These are phyloP conservation scores for Escallonia rubra DNA, from an alignment of 129 eudicot species.

Conservation along the genomic window DNA sequence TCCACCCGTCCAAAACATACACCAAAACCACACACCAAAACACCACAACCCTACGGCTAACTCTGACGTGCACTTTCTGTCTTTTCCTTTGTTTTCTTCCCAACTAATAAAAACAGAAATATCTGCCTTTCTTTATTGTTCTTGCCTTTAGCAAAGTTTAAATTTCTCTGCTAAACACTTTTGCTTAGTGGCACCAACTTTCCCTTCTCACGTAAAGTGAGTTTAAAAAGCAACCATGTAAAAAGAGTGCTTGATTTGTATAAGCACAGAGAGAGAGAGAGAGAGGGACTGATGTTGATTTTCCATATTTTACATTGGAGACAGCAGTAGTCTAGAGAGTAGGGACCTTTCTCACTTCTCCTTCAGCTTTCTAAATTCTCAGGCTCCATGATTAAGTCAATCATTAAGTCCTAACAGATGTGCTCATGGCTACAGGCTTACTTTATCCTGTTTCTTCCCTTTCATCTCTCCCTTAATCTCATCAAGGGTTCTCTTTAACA, in stretches of 20 bases:
- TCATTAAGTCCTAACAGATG: too few relatives aligned
- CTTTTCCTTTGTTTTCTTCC: slow-evolving; percentile 46
- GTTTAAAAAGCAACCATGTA: slow-evolving; percentile 29
- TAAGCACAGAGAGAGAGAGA: slow-evolving; percentile 10
- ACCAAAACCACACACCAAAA: slow-evolving; percentile 1
- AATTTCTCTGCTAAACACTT: slow-evolving; percentile 2
- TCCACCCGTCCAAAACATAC: slow-evolving; percentile 8
- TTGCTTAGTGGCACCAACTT: slow-evolving; percentile 31
- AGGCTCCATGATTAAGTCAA: too few relatives aligned
- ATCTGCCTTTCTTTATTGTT: slow-evolving; percentile 14
- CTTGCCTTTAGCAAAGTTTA: slow-evolving; percentile 9
- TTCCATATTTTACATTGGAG: slow-evolving; percentile 1
- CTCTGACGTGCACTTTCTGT: slow-evolving; percentile 64
- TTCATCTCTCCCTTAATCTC: too few relatives aligned
- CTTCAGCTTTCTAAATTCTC: too few relatives aligned
- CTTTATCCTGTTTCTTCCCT: too few relatives aligned
- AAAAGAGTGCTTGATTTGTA: slow-evolving; percentile 20
- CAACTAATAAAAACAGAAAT: slow-evolving; percentile 25
- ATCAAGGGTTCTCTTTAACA: too few relatives aligned
- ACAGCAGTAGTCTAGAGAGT: background rate
- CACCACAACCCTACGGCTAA: slow-evolving; percentile 31
- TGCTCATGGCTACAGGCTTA: too few relatives aligned
- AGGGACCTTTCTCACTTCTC: too few relatives aligned
- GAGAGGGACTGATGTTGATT: slow-evolving; percentile 3
- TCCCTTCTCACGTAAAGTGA: slow-evolving; percentile 28